Percentiles rank a stretch among this genome's conserved stretches.
These are phyloP conservation scores for Pulveroboletus sp. DNA, from an alignment of 768 basidiomycete species.

Conservation along the genomic window DNA sequence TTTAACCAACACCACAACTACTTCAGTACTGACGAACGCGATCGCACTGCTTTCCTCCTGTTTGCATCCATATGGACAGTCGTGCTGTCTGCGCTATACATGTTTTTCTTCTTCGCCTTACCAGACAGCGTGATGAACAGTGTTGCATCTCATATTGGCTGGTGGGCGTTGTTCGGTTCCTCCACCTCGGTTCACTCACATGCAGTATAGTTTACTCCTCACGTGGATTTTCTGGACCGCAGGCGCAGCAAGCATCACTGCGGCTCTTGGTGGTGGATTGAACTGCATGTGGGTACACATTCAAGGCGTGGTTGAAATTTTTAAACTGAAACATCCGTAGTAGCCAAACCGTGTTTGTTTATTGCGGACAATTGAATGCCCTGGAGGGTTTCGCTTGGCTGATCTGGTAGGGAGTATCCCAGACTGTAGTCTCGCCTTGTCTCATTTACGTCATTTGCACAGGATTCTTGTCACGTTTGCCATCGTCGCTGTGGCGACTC, in stretches of 20 bases:
- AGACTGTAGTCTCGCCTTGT: not conserved
- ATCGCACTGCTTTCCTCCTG: conserved; percentile 61
- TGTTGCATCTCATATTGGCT: conserved; percentile 57
- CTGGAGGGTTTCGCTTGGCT: conserved; percentile 73
- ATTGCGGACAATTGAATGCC: conserved; percentile 76
- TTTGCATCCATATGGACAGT: conserved; percentile 75
- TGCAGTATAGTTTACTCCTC: conserved; percentile 46
- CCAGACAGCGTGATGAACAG: conserved; percentile 50
- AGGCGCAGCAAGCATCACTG: conserved; percentile 65
- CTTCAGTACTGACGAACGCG: conserved; percentile 43
- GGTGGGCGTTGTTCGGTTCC: conserved; percentile 40
- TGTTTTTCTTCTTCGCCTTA: conserved; percentile 50
- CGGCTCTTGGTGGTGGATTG: conserved; percentile 59
- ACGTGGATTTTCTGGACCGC: conserved; percentile 81
- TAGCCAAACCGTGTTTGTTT: conserved; percentile 44
- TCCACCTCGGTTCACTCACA: conserved; percentile 3
- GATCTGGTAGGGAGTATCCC: conserved; percentile 47
- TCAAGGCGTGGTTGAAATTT: not conserved
- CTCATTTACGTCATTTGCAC: not conserved
- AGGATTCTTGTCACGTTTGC: conserved; percentile 66
- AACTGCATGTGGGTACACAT: conserved; percentile 54
- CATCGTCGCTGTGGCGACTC: conserved; percentile 52
- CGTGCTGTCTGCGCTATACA: conserved; percentile 46
- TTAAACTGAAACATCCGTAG: conserved; percentile 14
- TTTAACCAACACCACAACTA: conserved; percentile 57